Base-by-base conservation (phyloP, 768 basidiomycete genomes). In the Lactarius evosmus region DNA sequence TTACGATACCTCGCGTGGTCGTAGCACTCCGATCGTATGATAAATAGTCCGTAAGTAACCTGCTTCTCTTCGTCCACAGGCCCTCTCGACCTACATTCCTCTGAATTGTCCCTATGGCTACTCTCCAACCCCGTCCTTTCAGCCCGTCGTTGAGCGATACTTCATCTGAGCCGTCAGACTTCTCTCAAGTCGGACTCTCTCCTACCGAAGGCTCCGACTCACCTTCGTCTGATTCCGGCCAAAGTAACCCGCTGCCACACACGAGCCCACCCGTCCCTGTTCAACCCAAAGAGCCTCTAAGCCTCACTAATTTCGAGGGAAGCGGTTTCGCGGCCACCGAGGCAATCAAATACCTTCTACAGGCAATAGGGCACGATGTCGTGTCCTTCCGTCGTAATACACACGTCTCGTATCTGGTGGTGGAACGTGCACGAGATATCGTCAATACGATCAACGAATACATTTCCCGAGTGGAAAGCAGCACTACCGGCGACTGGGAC, bases 351-450 rank as follows among this genome's bases (percentile, higher is more conserved):
- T 58, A 41, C 33, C 61, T 70, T 29, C 27, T 69, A 17, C 60
- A 67, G 34, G 57, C 50, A 16, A 44, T 67, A 2, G 69, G 66
- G 3, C 62, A 38, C 4, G 61, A 70, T 52, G 66, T 67, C 29
- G 53, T 56, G 27, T 38, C 62, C 4, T 63, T 67, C 44, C 61
- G 52, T 22, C 68, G 69, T 16, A 70, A 70, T 58, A 65, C 69
- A 0, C 68, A 67, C 7, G 51, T 63, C 49, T 67, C 65, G 19
- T 70, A 67, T 52, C 40, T 70, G 56, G 49, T 67, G 29, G 60
- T 65, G 29, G 59, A 62, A 36, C 58, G 69, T 16, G 62, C 57
- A 34, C 66, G 66, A 7, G 66, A 70, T 22, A 62, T 70, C 16
- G 32, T 67, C 38, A 54, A 60, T 7, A 25, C 41, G 36, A 67